These are phyloP conservation scores for Neocucurbitaria cava DNA, from an alignment of 2,329 filamentous ascomycete species.

Conservation along the genomic window DNA sequence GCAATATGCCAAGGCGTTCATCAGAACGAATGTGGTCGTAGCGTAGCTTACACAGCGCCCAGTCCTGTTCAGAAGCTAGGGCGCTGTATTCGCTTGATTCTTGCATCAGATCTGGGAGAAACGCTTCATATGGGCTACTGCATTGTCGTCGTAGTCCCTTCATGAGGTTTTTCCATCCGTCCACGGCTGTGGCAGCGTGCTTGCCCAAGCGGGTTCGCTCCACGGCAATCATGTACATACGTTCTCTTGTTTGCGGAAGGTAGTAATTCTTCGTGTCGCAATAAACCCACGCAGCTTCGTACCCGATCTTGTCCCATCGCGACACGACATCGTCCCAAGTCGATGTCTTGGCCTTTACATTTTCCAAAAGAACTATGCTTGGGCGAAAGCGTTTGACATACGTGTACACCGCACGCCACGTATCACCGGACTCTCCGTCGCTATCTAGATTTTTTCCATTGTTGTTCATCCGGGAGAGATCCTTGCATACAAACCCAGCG, in stretches of 20 bases:
- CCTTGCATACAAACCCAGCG: constrained; percentile 77
- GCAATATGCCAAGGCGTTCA: constrained; percentile 59
- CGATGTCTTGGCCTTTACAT: constrained; percentile 61
- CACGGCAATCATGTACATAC: constrained; percentile 58
- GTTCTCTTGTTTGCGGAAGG: constrained; percentile 68
- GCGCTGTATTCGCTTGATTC: constrained; percentile 52
- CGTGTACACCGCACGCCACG: constrained; percentile 66
- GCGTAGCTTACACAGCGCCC: constrained; percentile 64
- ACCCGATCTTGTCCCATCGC: constrained; percentile 60
- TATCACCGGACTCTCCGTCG: constrained; percentile 69
- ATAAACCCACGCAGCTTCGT: constrained; percentile 57
- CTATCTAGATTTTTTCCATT: constrained; percentile 59
- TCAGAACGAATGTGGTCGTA: constrained; percentile 64
- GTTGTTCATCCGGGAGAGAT: constrained; percentile 73
- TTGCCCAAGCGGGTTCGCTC: constrained; percentile 34
- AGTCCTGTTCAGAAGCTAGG: constrained; percentile 51
- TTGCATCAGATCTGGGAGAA: constrained; percentile 64
- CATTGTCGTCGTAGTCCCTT: constrained; percentile 60
- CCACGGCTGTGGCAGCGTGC: constrained; percentile 14
- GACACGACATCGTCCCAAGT: constrained; percentile 64
- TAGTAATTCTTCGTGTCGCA: constrained; percentile 76
- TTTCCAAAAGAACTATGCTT: constrained; percentile 73
- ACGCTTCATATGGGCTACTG: constrained; percentile 68
- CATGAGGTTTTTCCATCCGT: constrained; percentile 57
- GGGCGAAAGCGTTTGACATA: constrained; percentile 66